Percentiles rank a stretch among this genome's conserved stretches.
Evolutionary conservation across 352 stramenopile genomes (phyloP).

Genomic region (Pythium guiyangense): DNA sequence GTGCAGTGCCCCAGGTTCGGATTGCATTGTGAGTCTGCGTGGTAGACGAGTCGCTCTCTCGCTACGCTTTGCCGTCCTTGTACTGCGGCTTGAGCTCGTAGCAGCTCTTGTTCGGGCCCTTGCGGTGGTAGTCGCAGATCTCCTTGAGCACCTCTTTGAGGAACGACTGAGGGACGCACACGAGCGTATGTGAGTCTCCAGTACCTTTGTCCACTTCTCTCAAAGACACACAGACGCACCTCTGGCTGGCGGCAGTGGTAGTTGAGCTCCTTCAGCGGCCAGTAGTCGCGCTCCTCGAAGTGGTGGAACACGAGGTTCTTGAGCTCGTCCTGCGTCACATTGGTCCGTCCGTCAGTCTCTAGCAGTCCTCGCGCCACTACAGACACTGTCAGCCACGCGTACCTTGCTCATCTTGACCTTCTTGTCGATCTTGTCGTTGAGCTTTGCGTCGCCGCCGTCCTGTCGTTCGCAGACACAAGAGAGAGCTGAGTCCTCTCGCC

Average conservation of each 20-base stretch:
- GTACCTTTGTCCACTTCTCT: too few species aligned
- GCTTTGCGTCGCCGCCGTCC: slow-evolving; percentile 50
- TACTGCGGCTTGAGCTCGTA: slow-evolving; percentile 88
- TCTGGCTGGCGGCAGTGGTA: slow-evolving; percentile 86
- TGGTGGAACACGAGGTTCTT: slow-evolving; percentile 87
- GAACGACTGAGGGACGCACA: slow-evolving; percentile 50
- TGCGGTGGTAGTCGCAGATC: slow-evolving; percentile 87
- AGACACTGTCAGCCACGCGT: not conserved
- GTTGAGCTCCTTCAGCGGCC: slow-evolving; percentile 87
- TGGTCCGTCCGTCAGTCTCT: not conserved
- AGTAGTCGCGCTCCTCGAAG: slow-evolving; percentile 85
- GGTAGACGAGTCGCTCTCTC: too few species aligned
- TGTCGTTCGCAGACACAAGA: slow-evolving; percentile 9
- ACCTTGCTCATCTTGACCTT: slow-evolving; percentile 91
- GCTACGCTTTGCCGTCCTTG: slow-evolving; percentile 49
- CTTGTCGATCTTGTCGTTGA: slow-evolving; percentile 69
- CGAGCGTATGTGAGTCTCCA: not conserved
- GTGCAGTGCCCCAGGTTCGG: too few species aligned
- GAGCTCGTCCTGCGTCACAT: slow-evolving; percentile 60
- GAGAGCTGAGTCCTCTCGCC: not conserved
- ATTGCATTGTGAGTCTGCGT: not conserved
- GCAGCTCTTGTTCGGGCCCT: slow-evolving; percentile 87
- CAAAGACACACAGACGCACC: slow-evolving; percentile 22
- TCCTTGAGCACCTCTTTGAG: slow-evolving; percentile 87
- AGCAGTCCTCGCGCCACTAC: not conserved